Evolutionary conservation across 257 asterid species (phyloP).

Genomic region (Salvia hispanica): DNA sequence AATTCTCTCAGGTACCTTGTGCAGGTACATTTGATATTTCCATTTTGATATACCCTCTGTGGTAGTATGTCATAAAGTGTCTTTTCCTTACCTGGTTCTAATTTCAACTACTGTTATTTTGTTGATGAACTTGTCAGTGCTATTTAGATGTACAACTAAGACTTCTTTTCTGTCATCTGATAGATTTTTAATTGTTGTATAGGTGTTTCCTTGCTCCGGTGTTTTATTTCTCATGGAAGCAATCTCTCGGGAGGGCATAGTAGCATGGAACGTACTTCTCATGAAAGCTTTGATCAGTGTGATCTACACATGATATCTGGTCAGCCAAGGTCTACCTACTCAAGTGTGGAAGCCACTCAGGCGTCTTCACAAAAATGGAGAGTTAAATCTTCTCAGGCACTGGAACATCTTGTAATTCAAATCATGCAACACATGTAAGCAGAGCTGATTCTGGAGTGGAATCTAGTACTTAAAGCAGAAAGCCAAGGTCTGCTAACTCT

Average conservation of each 20-base stretch:
- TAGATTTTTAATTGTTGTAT: conserved; percentile 20
- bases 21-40: conserved; percentile 39
- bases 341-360: conserved; percentile 39
- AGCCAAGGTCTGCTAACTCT: conserved; percentile 30
- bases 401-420: conserved; percentile 45
- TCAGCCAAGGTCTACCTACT: conserved; percentile 41
- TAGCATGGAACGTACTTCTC: conserved; percentile 38
- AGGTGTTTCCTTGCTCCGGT: conserved; percentile 55
- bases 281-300: conserved; percentile 38
- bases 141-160: conserved; percentile 25
- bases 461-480: conserved; percentile 31
- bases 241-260: conserved; percentile 42
- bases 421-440: conserved; percentile 31
- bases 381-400: conserved; percentile 53
- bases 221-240: conserved; percentile 38
- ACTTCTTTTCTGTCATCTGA: conserved; percentile 20
- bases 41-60: background rate
- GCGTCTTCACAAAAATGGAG: conserved; percentile 51
- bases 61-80: background rate
- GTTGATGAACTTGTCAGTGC: background rate
- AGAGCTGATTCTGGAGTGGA: conserved; percentile 40
- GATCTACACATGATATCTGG: conserved; percentile 37
- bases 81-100: conserved; percentile 13
- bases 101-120: background rate
- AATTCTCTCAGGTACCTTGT: conserved; percentile 65